These are phyloP conservation scores for Panicum virgatum DNA, from an alignment of 202 grass and related monocot species.

Conservation along the genomic window DNA sequence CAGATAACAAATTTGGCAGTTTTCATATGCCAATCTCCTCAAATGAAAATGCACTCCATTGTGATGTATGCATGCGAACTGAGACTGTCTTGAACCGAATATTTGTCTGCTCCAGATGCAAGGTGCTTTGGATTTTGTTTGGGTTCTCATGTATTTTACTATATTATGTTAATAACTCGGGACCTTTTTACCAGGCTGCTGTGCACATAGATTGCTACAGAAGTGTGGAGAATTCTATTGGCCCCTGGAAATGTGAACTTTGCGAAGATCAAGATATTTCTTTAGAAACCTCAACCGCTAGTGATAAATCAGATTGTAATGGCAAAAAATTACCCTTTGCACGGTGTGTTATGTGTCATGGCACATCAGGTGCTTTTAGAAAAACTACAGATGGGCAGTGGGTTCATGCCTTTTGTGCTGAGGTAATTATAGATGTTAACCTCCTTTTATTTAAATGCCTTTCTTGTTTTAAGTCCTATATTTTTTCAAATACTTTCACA, in stretches of 20 bases:
- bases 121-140: conserved; percentile 57
- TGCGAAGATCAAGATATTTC: conserved; percentile 71
- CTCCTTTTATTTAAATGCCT: conserved; percentile 16
- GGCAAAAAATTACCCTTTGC: conserved; percentile 40
- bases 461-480: conserved; percentile 1
- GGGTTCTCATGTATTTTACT: conserved; percentile 8
- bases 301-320: conserved; percentile 50
- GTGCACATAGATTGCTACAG: conserved; percentile 95
- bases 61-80: conserved; percentile 84
- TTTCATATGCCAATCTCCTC: conserved; percentile 82
- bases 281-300: conserved; percentile 37
- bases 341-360: conserved; percentile 73
- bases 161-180: conserved; percentile 32
- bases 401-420: conserved; percentile 99
- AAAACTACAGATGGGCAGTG: conserved; percentile 76
- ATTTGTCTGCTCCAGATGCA: conserved; percentile 96
- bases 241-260: conserved; percentile 91
- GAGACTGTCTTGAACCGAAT: conserved; percentile 85
- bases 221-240: conserved; percentile 64
- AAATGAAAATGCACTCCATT: conserved; percentile 77
- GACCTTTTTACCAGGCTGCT: conserved; percentile 63
- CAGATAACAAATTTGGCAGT: conserved; percentile 52
- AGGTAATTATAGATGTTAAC: conserved; percentile 65
- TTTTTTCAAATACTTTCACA: conserved; percentile 44
- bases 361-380: conserved; percentile 80